Percentiles rank a stretch among this genome's conserved stretches.
These are phyloP conservation scores for Paramyrothecium sp. DNA, from an alignment of 2,329 filamentous ascomycete genomes.

Conservation along the genomic window DNA sequence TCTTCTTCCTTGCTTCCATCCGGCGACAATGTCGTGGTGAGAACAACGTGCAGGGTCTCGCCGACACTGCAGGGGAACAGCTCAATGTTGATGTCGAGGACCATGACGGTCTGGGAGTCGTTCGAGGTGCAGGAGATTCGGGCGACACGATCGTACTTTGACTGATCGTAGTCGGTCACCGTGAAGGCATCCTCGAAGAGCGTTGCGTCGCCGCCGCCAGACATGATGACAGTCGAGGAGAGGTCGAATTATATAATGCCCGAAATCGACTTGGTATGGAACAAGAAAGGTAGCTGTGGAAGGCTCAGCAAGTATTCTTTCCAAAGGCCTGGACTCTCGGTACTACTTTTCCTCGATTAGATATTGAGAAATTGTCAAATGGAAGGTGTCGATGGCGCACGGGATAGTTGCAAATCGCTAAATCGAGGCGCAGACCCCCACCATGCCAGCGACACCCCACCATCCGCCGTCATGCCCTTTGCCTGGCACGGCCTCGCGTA, in stretches of 20 bases:
- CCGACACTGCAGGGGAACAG: slow-evolving; percentile 76
- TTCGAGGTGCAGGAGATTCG: slow-evolving; percentile 76
- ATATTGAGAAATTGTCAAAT: neutral
- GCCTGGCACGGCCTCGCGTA: too few species aligned
- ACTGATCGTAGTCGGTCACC: slow-evolving; percentile 73
- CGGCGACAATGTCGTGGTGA: slow-evolving; percentile 82
- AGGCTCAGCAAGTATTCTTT: too few species aligned
- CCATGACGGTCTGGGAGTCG: slow-evolving; percentile 73
- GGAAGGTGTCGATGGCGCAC: neutral
- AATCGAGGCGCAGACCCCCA: neutral
- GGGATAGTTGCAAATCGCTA: neutral
- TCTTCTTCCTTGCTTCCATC: slow-evolving; percentile 79
- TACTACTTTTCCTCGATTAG: neutral
- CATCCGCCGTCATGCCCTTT: neutral
- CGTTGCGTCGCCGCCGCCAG: slow-evolving; percentile 75
- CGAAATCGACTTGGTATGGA: too few species aligned
- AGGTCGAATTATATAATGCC: too few species aligned
- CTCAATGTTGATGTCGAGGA: slow-evolving; percentile 91
- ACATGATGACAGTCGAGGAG: slow-evolving; percentile 15
- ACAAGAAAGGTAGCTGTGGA: too few species aligned
- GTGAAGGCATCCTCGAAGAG: slow-evolving; percentile 93
- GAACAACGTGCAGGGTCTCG: slow-evolving; percentile 75
- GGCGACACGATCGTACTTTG: slow-evolving; percentile 94
- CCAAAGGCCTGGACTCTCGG: neutral
- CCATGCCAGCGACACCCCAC: neutral